Conservation (phyloP, 495 filamentous ascomycete species). For the Penicillium samsonianum region DNA sequence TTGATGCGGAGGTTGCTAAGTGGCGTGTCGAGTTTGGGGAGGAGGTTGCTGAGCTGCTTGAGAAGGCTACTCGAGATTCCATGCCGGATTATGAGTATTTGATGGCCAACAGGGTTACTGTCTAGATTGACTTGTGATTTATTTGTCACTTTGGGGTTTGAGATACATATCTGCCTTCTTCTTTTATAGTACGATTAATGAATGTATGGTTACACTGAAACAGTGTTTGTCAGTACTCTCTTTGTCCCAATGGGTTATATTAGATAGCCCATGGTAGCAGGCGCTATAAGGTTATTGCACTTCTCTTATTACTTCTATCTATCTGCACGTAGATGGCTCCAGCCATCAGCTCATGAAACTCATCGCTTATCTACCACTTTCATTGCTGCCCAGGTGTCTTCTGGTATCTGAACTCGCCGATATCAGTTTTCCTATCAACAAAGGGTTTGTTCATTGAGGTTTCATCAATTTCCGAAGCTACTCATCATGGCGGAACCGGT, state of each 20-base stretch:
- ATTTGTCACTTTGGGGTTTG: neutral
- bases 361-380: too few species aligned
- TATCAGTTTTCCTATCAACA: too few species aligned
- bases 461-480: too few species aligned
- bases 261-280: neutral
- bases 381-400: too few species aligned
- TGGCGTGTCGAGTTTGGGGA: slow-evolving; percentile 24
- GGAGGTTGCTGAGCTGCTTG: slow-evolving; percentile 27
- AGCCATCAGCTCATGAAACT: too few species aligned
- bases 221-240: neutral
- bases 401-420: too few species aligned
- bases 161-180: neutral
- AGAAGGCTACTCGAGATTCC: slow-evolving; percentile 37
- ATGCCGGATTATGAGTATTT: slow-evolving; percentile 53
- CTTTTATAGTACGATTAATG: neutral
- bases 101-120: slow-evolving; percentile 30
- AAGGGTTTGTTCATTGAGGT: too few species aligned
- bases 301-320: too few species aligned
- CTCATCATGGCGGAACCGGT: too few species aligned
- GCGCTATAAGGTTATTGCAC: neutral
- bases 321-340: too few species aligned
- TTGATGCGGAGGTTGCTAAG: slow-evolving; percentile 37
- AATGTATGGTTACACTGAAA: neutral
- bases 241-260: neutral
- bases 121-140: neutral